These are phyloP conservation scores for Pterocarpus santalinus DNA, from an alignment of 306 rosid species.

Conservation along the genomic window DNA sequence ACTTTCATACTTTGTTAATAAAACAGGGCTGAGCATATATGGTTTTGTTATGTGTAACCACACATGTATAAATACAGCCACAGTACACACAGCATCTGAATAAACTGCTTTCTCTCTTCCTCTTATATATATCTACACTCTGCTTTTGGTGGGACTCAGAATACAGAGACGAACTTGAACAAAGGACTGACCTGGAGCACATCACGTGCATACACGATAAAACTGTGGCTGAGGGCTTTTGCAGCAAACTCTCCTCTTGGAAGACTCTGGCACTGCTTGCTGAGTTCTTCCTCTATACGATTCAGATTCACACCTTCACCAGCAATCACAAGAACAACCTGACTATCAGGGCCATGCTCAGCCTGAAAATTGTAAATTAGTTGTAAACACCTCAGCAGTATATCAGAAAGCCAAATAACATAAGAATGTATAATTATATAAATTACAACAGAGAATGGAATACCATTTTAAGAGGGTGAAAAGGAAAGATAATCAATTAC, in stretches of 20 bases:
- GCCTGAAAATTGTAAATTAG: constrained; percentile 68
- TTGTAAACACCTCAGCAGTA: constrained; percentile 23
- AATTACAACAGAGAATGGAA: background rate
- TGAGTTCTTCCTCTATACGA: constrained; percentile 77
- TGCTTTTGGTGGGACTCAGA: background rate
- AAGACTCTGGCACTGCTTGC: constrained; percentile 79
- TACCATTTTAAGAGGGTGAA: background rate
- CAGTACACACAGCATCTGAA: background rate
- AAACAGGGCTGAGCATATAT: background rate
- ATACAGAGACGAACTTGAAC: constrained; percentile 5
- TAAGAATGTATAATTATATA: background rate
- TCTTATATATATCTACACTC: too few species aligned
- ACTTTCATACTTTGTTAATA: background rate
- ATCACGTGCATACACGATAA: constrained; percentile 74
- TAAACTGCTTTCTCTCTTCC: background rate
- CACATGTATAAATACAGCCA: constrained; percentile 6
- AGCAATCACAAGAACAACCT: constrained; percentile 88
- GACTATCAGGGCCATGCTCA: constrained; percentile 98
- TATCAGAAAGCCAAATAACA: constrained; percentile 15
- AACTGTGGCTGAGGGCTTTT: constrained; percentile 88
- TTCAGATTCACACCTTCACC: constrained; percentile 79
- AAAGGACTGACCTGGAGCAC: constrained; percentile 78
- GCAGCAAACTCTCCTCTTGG: constrained; percentile 88
- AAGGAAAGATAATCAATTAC: background rate
- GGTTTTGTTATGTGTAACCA: background rate